Percentiles rank a stretch among this genome's conserved stretches.
phyloP scores from a whole-genome alignment of 805 yeast genomes.

The Starmerella sirachaensis region DNA sequence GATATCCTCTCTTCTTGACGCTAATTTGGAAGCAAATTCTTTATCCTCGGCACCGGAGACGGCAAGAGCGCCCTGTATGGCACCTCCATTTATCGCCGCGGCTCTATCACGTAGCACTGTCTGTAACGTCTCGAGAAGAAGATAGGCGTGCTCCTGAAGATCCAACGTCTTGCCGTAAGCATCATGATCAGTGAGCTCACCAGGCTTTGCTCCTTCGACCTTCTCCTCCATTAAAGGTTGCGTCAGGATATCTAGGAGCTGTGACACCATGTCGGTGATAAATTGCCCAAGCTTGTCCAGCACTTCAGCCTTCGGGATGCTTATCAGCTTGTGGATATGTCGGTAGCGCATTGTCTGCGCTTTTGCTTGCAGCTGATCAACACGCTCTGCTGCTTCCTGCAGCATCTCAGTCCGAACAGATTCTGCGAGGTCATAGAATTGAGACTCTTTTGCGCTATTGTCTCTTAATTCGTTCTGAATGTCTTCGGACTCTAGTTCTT shows the following conservation, averaged over 20 bases:
- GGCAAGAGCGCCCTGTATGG: constrained; percentile 4
- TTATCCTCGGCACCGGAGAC: constrained; percentile 14
- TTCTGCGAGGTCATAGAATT: constrained; percentile 52
- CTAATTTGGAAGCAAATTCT: constrained; percentile 21
- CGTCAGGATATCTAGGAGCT: constrained; percentile 10
- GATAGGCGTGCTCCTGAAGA: constrained; percentile 54
- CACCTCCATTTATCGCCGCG: constrained; percentile 32
- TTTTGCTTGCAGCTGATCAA: constrained; percentile 11
- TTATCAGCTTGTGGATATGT: constrained; percentile 1
- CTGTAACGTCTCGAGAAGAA: constrained; percentile 28
- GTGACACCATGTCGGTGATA: constrained; percentile 7
- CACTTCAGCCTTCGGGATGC: constrained; percentile 9
- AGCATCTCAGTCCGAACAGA: constrained; percentile 42
- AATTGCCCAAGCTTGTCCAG: constrained; percentile 13
- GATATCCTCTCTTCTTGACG: constrained; percentile 20
- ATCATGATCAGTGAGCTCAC: constrained; percentile 39
- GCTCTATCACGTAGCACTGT: constrained; percentile 32
- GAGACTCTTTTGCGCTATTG: constrained; percentile 37
- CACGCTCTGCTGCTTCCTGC: constrained; percentile 30
- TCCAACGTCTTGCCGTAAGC: constrained; percentile 68
- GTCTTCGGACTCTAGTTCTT: constrained; percentile 7
- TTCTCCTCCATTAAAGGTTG: constrained; percentile 19
- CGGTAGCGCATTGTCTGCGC: constrained; percentile 9
- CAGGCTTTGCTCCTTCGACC: constrained; percentile 3
- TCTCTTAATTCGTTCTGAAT: constrained; percentile 15